phyloP scores from a whole-genome alignment of 148 eudicot species.

The Camellia japonica region DNA sequence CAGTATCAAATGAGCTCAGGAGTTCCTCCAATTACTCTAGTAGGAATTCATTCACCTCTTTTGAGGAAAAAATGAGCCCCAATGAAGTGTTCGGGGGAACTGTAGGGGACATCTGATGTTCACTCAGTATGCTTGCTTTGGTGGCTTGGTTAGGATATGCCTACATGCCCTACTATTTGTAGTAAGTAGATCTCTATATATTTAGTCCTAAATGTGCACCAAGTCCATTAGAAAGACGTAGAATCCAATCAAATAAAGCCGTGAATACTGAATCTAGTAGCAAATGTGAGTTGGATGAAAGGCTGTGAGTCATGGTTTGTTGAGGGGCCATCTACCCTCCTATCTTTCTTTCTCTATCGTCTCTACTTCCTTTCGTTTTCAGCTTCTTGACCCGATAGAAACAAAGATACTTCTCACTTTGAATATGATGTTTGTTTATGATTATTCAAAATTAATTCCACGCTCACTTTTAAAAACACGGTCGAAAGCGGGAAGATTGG shows the following conservation, averaged over 20 bases:
- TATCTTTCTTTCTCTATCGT: background rate
- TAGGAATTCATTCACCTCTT: background rate
- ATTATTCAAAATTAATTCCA: no score
- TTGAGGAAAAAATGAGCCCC: background rate
- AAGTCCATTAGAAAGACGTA: background rate
- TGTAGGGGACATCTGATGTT: slow-evolving; percentile 8
- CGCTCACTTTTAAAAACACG: no score
- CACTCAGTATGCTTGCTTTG: background rate
- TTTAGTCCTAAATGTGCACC: no score
- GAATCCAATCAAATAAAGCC: background rate
- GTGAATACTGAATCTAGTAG: slow-evolving; percentile 19
- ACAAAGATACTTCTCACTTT: background rate
- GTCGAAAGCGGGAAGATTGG: no score
- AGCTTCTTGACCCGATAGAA: background rate
- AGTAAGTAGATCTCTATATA: background rate
- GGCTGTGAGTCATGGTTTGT: background rate
- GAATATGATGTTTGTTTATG: no score
- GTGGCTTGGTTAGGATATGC: no score
- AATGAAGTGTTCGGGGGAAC: slow-evolving; percentile 11
- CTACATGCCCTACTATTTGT: slow-evolving; percentile 5
- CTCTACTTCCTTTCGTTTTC: background rate
- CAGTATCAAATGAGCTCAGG: background rate
- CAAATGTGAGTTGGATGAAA: slow-evolving; percentile 12
- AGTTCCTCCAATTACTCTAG: slow-evolving; percentile 13
- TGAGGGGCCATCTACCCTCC: slow-evolving; percentile 1